Evolutionary conservation across 371 early-diverging fungal genomes (phyloP).

Genomic region (Mortierella sp.): DNA sequence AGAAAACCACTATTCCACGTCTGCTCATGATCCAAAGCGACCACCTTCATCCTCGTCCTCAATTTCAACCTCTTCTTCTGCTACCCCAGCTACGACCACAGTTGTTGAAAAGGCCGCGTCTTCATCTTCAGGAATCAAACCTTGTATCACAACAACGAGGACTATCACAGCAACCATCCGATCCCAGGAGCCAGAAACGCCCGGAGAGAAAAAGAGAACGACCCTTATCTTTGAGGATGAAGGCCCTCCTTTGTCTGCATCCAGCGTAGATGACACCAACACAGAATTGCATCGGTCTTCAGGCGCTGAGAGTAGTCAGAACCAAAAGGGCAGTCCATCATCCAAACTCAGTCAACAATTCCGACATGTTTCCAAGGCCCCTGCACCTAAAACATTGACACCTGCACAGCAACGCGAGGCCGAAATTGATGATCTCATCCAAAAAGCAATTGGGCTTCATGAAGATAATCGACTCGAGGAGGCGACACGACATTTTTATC

Average conservation of each 20-base stretch:
- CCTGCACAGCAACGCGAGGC: conserved; percentile 44
- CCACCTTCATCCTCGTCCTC: background rate
- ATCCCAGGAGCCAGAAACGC: background rate
- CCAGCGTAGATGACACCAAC: no score
- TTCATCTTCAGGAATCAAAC: no score
- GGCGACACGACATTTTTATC: conserved; percentile 81
- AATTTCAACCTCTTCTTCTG: background rate
- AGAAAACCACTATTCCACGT: no score
- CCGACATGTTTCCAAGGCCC: background rate
- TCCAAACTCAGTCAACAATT: background rate
- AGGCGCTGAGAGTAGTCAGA: no score
- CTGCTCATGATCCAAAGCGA: background rate
- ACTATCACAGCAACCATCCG: conserved; percentile 39
- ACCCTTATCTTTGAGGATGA: conserved; percentile 31
- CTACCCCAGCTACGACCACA: no score
- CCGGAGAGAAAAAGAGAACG: conserved; percentile 11
- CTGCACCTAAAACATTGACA: conserved; percentile 16
- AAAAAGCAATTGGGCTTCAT: conserved; percentile 68
- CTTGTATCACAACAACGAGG: conserved; percentile 4
- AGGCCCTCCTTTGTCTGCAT: no score
- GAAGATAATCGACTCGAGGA: conserved; percentile 79
- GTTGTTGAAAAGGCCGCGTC: background rate
- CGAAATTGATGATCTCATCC: conserved; percentile 59
- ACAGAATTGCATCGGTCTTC: no score
- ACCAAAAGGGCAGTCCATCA: background rate